Base-by-base conservation (phyloP, 2,329 filamentous ascomycete genomes). In the Fusarium sp. region DNA sequence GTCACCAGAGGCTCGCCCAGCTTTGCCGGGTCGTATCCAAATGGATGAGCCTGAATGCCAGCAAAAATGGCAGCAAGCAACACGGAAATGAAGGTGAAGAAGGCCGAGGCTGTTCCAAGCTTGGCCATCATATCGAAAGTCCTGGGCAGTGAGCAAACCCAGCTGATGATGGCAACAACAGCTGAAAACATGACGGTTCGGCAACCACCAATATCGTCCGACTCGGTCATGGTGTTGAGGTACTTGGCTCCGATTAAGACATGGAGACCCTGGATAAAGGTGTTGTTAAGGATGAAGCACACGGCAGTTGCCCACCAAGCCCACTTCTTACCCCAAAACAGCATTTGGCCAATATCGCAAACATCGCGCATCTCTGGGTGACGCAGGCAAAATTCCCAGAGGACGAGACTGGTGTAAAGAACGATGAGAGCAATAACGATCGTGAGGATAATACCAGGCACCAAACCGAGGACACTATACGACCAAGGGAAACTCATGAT, bases 401-500 rank as follows among this genome's bases (percentile, higher is more conserved):
- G 76, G 5, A 83, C 78, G 7, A 82, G 75, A 65, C 81, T 82
- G 22, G 95, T 97, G 79, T 97, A 98, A 8, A 97, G 84, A 3
- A 98, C 95, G 20, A 95, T 80, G 8, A 83, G 86, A 27, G 95
- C 94, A 63, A 97, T 87, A 30, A 95, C 87, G 3, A 92, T 85
- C 0, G 95, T 97, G 77, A 97, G 78, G 67, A 97, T 95, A 57
- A 98, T 80, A 25, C 85, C 94, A 0, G 95, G 94, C 1, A 97
- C 93, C 18, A 98, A 86, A 10, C 95, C 95, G 10, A 98, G 87
- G 29, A 95, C 83, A 45, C 93, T 93, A 81, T 98, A 98, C 0
- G 94, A 97, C 87, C 92, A 97, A 0, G 95, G 95, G 74, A 98
- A 98, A 53, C 93, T 97, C 94, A 98, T 97, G 78, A 97, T 97